phyloP scores from a whole-genome alignment of 2,329 filamentous ascomycete species.

The Penicillium sp. region DNA sequence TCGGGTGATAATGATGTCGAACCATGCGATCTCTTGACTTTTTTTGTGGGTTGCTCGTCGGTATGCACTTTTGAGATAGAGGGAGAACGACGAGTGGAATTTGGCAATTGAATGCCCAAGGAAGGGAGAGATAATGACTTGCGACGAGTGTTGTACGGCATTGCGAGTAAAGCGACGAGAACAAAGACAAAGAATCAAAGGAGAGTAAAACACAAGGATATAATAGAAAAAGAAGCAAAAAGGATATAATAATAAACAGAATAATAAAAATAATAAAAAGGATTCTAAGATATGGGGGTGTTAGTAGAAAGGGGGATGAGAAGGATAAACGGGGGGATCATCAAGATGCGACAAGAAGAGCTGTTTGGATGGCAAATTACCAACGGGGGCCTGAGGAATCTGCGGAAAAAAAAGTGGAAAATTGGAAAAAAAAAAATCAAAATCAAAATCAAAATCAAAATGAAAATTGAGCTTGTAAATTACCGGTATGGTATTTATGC shows the following conservation, averaged over 20 bases:
- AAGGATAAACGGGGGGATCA: constrained; percentile 16
- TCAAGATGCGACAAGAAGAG: constrained; percentile 22
- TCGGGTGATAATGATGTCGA: constrained; percentile 44
- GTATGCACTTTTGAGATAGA: constrained; percentile 60
- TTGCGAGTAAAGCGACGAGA: constrained; percentile 43
- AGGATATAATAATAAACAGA: constrained; percentile 14
- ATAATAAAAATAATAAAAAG: constrained; percentile 17
- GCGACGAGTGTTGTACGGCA: constrained; percentile 95
- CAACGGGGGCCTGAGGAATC: constrained; percentile 20
- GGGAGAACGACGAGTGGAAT: constrained; percentile 57
- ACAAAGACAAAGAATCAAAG: constrained; percentile 10
- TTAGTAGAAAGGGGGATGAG: constrained; percentile 15
- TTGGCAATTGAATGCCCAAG: constrained; percentile 81
- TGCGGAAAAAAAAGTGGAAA: background rate
- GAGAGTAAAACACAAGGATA: constrained; percentile 3
- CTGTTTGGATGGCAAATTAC: constrained; percentile 17
- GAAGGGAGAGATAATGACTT: constrained; percentile 93
- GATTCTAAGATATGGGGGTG: constrained; percentile 5
- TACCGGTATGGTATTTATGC: constrained; percentile 12
- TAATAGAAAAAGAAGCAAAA: constrained; percentile 7
- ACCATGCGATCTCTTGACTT: constrained; percentile 74
- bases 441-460: too few relatives aligned
- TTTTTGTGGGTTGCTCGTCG: constrained; percentile 61
- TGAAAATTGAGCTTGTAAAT: background rate
- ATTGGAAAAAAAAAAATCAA: background rate